Evolutionary conservation across 2,329 filamentous ascomycete genomes (phyloP).

Genomic region (Lizonia empirigonia): DNA sequence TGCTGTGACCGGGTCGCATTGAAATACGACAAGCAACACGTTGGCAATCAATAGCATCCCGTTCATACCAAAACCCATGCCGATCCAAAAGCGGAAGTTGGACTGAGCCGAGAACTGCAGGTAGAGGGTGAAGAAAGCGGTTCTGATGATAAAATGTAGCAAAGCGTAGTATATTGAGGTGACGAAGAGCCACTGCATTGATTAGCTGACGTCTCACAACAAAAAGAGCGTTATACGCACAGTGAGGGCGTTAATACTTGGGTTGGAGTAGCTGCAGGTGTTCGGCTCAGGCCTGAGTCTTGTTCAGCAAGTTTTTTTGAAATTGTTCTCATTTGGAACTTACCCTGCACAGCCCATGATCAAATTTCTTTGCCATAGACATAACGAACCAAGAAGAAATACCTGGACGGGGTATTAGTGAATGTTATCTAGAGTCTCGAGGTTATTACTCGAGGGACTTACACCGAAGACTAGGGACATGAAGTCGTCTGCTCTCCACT

Average conservation of each 20-base stretch:
- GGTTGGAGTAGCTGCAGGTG: not conserved
- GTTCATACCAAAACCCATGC: constrained; percentile 3
- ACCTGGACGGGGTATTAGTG: not conserved
- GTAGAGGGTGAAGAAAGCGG: constrained; percentile 8
- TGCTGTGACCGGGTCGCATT: constrained; percentile 7
- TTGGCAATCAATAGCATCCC: constrained; percentile 5
- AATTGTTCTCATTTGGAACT: not conserved
- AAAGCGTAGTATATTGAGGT: constrained; percentile 3
- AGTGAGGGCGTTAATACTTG: not conserved
- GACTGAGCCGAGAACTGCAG: constrained; percentile 2
- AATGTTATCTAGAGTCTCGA: not conserved
- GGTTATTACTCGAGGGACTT: not conserved
- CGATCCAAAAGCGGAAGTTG: constrained; percentile 3
- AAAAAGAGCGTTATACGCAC: not conserved
- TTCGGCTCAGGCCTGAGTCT: not conserved
- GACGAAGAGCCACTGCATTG: constrained; percentile 7
- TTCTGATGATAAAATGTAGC: constrained; percentile 8
- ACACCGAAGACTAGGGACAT: constrained; percentile 10
- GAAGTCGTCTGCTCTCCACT: constrained; percentile 11
- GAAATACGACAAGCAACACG: constrained; percentile 5
- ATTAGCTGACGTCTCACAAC: not conserved
- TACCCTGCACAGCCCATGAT: constrained; percentile 2
- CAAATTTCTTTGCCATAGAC: constrained; percentile 1
- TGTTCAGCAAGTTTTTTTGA: not conserved
- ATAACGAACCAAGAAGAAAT: not conserved